These are phyloP conservation scores for Entomortierella chlamydospora DNA, from an alignment of 192 early-diverging fungal genomes.

Conservation along the genomic window DNA sequence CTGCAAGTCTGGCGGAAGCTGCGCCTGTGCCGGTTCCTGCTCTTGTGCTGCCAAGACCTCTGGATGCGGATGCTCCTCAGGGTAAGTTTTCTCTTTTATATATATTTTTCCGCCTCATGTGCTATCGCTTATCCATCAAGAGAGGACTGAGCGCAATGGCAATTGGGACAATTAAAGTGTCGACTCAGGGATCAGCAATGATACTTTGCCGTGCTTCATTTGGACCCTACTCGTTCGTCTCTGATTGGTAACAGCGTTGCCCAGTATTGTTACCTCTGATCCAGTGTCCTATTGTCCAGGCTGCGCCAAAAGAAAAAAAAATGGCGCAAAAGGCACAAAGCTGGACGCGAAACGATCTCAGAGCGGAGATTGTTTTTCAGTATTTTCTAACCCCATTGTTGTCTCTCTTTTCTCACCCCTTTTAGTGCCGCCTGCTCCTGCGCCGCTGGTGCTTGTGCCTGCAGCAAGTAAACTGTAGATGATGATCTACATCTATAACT, in stretches of 20 bases:
- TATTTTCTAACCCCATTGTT: background rate
- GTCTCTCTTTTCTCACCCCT: background rate
- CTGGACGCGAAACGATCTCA: too few species aligned
- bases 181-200: too few species aligned
- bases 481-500: too few species aligned
- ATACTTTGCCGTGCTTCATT: too few species aligned
- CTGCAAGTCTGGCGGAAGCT: constrained; percentile 33
- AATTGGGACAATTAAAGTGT: too few species aligned
- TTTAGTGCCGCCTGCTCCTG: constrained; percentile 35
- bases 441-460: constrained; percentile 21
- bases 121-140: background rate
- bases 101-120: background rate
- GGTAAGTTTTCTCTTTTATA: constrained; percentile 18
- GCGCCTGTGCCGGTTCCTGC: constrained; percentile 40
- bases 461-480: constrained; percentile 34
- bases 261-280: too few species aligned
- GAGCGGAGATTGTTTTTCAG: background rate
- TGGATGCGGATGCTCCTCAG: constrained; percentile 47
- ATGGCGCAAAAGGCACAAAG: background rate
- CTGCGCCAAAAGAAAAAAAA: background rate
- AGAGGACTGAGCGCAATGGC: too few species aligned
- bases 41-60: constrained; percentile 27
- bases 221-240: too few species aligned
- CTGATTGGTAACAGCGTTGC: too few species aligned
- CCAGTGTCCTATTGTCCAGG: too few species aligned